Base-by-base conservation (phyloP, 495 filamentous ascomycete genomes). In the Neurospora africana region DNA sequence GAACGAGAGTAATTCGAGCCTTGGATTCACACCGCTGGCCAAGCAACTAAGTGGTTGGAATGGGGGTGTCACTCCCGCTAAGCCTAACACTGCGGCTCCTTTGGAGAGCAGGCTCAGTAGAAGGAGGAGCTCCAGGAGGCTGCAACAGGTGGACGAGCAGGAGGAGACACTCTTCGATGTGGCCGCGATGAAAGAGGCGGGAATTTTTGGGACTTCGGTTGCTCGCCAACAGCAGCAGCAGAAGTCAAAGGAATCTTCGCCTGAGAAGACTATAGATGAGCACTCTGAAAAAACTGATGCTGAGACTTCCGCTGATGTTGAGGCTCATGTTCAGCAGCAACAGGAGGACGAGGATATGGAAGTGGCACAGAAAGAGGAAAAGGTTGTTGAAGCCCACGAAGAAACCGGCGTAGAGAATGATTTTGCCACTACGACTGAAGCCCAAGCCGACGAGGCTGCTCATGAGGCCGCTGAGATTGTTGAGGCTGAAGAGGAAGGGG, bases 21-120 rank as follows among this genome's bases (percentile, higher is more conserved):
- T 88, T 43, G 87, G 86, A 19, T 89, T 92, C 68, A 90, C 89
- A 4, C 87, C 89, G 15, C 78, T 92, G 21, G 87, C 89, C 27
- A 78, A 84, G 9, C 86, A 90, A 72, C 78, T 93, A 8, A 85
- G 81, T 71, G 79, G 83, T 6, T 92, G 91, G 90, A 84, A 84
- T 71, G 84, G 88, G 1, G 78, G 75, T 30, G 41, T 58, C 1
- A 65, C 41, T 37, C 69, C 69, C 23, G 30, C 53, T 11, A 71
- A 71, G 30, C 33, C 6, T 23, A 33, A 33, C 53, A 27, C 27
- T 19, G 6, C 53, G 13, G 53, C 53, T 33, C 27, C 53, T 19
- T 19, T 65, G 53, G 53, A 65, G 19, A 19, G 53, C 53, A 33
- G 53, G 7, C 5, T 30, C 5, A 2, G 27, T 19, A 30, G 30